A percentile compares a stretch with the other conserved stretches of the same genome.
Conservation (phyloP, 2,329 filamentous ascomycete genomes). For the Claviceps cyperi region DNA sequence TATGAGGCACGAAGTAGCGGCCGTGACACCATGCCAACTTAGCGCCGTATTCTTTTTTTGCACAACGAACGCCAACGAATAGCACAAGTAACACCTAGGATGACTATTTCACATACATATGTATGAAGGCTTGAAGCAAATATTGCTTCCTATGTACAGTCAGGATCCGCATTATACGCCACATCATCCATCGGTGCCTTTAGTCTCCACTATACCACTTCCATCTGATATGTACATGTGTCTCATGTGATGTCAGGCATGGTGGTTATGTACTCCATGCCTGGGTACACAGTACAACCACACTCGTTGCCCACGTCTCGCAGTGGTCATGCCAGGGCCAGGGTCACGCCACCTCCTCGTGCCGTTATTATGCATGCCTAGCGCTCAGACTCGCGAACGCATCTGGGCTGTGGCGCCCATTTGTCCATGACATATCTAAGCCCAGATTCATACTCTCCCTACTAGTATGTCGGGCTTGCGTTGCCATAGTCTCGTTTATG, state of each 20-base stretch:
- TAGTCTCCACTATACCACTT: too few species aligned
- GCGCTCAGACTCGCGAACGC: conserved; percentile 66
- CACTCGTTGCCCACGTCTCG: not conserved
- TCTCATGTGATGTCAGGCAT: not conserved
- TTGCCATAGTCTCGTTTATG: conserved; percentile 18
- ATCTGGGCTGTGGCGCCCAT: conserved; percentile 64
- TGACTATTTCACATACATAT: too few species aligned
- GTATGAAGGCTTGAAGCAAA: too few species aligned
- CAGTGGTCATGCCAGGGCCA: not conserved
- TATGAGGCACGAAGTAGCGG: too few species aligned
- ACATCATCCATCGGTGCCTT: not conserved
- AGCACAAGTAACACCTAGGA: too few species aligned
- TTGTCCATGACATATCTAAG: conserved; percentile 48
- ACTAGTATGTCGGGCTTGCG: conserved; percentile 27
- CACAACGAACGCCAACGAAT: too few species aligned
- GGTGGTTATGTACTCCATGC: not conserved
- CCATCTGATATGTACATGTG: not conserved
- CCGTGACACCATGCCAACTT: too few species aligned
- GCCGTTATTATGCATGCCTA: conserved; percentile 30
- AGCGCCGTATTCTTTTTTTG: not conserved
- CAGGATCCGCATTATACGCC: not conserved
- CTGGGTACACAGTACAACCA: not conserved
- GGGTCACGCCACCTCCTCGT: not conserved
- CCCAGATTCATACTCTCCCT: conserved; percentile 58
- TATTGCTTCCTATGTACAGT: too few species aligned